Conservation (phyloP, 805 yeast species). For the Suhomyces kilbournensis region DNA sequence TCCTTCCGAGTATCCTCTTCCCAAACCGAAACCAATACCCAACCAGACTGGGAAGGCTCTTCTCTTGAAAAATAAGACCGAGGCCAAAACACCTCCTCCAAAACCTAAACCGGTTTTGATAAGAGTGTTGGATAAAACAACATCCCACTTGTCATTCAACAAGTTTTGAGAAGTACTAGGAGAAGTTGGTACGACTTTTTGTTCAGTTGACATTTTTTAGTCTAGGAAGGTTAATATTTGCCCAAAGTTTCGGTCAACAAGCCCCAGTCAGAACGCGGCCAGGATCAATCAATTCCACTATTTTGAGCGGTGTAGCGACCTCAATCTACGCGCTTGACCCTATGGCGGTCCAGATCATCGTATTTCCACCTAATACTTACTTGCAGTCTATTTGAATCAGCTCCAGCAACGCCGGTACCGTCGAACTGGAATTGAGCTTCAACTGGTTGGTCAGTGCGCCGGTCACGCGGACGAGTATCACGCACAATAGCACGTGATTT, state of each 20-base stretch:
- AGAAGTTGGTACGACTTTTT: conserved; percentile 27
- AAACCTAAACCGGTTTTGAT: conserved; percentile 96
- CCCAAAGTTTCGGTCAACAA: background rate
- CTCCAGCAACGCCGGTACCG: background rate
- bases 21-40: conserved; percentile 96
- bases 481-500: background rate
- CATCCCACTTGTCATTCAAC: conserved; percentile 85
- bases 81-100: conserved; percentile 93
- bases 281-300: background rate
- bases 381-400: background rate
- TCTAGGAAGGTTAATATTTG: conserved; percentile 3
- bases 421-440: conserved; percentile 2
- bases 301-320: background rate
- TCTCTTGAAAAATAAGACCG: conserved; percentile 86
- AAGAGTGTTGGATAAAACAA: conserved; percentile 87
- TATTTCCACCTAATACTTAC: background rate
- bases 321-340: background rate
- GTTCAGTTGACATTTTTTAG: conserved; percentile 28
- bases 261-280: background rate
- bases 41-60: conserved; percentile 97
- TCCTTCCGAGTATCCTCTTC: conserved; percentile 97
- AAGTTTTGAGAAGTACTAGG: conserved; percentile 52
- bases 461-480: background rate
- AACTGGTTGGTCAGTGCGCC: conserved; percentile 4
- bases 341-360: background rate